Evolutionary conservation across 2,329 filamentous ascomycete genomes (phyloP), one percentile per base, ranked within the genome.

Genomic region (Dothistroma septosporum): DNA sequence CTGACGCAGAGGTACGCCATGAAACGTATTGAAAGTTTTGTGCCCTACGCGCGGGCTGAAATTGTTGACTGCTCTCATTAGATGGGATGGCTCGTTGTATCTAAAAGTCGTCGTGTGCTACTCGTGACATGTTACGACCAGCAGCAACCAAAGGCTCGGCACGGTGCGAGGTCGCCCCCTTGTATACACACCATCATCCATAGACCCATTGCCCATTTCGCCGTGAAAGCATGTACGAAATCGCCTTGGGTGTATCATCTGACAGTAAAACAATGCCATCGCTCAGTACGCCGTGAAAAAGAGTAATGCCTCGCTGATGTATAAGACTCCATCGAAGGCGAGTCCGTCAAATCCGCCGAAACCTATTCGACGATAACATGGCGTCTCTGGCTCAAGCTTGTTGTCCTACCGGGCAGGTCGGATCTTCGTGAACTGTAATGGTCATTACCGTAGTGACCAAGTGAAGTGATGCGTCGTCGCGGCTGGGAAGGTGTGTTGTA

Each of bases 361-460:
- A 47, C 55, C 57, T 61, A 66, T 54, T 68, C 66, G 33, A 63
- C 60, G 32, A 66, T 46, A 12, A 64, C 31, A 19, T 61, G 58
- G 22, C 64, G 59, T 59, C 64, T 61, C 31, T 63, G 59, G n/a
- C 59, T 60, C 41, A 65, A 54, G 61, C 64, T 58, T 22, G 59
- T 47, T 8, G 58, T 49, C 21, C 58, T 46, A 12, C 41, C 53
- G 35, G 53, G 44, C 24, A 56, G 16, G 11, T 60, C 53, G 21
- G 44, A 33, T 21, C 35, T 35, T 6, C 58, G 52, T 1, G 31
- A 35, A 33, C 8, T 57, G 24, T 41, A 55, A 16, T 59, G 53
- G 10, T 31, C 50, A 44, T 19, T 44, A 6, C 24, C 61, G 37
- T 49, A 61, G 21, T 53, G 55, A 21, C 61, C 54, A 12, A 57